Conservation (phyloP, 2,329 filamentous ascomycete genomes). For the Curvularia eragrostidis region DNA sequence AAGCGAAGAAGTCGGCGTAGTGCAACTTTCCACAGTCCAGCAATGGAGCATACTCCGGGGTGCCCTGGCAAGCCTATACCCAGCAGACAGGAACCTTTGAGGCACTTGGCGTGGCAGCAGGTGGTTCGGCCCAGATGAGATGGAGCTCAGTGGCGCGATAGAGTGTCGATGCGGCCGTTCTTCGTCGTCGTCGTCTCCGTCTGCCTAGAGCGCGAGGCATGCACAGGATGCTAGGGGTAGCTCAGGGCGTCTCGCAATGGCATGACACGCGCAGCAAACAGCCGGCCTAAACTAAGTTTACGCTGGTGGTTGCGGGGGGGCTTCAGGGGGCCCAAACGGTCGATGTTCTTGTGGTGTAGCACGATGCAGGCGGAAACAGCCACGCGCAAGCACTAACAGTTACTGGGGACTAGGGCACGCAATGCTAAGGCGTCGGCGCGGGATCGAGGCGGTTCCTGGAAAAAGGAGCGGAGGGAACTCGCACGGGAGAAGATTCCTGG, state of each 20-base stretch:
- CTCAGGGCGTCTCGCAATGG: constrained; percentile 22
- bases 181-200: constrained; percentile 1
- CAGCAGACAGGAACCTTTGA: constrained; percentile 16
- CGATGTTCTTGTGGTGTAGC: constrained; percentile 25
- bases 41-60: constrained; percentile 41
- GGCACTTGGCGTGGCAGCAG: constrained; percentile 17
- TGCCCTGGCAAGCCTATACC: constrained; percentile 17
- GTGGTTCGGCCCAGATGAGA: constrained; percentile 17
- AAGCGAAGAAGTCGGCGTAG: constrained; percentile 27
- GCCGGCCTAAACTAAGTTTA: constrained; percentile 24
- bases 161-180: constrained; percentile 13
- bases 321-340: constrained; percentile 26
- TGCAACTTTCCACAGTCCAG: constrained; percentile 23
- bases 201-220: not conserved
- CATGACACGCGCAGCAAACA: constrained; percentile 32
- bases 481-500: constrained; percentile 1
- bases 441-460: not conserved
- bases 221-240: constrained; percentile 11
- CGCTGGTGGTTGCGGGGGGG: constrained; percentile 24
- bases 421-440: constrained; percentile 3
- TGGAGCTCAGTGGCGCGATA: constrained; percentile 18
- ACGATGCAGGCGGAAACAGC: constrained; percentile 24
- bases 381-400: constrained; percentile 21
- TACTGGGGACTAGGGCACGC: constrained; percentile 13
- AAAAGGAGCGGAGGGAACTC: constrained; percentile 1